Percentiles rank a stretch among this genome's conserved stretches.
Evolutionary conservation across 1,284 basidiomycete genomes (phyloP).

Genomic region (Microstroma glucosiphilum): DNA sequence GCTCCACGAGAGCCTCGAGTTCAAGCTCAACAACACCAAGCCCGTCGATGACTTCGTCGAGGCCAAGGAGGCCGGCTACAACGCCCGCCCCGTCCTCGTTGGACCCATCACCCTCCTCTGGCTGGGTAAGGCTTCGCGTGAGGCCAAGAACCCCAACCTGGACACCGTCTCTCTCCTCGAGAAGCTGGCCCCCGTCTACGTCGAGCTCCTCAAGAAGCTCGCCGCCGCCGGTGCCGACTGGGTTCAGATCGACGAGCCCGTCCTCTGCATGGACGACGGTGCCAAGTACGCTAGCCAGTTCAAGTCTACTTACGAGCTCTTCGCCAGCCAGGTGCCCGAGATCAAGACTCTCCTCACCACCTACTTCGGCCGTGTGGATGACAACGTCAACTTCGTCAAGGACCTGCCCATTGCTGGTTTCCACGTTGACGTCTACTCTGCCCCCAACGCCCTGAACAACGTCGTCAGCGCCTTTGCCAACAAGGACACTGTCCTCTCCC

Average conservation of each 20-base stretch:
- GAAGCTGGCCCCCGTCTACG: constrained; percentile 87
- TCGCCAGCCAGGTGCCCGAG: constrained; percentile 64
- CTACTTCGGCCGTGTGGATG: constrained; percentile 89
- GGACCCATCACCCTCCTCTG: constrained; percentile 93
- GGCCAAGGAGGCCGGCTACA: constrained; percentile 82
- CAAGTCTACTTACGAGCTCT: constrained; percentile 71
- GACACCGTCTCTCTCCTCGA: constrained; percentile 82
- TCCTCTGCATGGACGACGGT: constrained; percentile 86
- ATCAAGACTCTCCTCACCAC: constrained; percentile 91
- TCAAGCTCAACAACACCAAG: constrained; percentile 90
- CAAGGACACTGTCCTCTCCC: constrained; percentile 69
- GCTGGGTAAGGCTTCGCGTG: constrained; percentile 85
- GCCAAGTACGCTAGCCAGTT: constrained; percentile 74
- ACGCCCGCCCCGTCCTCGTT: constrained; percentile 89
- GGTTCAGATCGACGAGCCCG: constrained; percentile 96
- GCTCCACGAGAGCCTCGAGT: constrained; percentile 82
- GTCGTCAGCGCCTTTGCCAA: constrained; percentile 67
- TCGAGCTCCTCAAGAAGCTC: constrained; percentile 81
- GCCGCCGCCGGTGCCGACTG: constrained; percentile 86
- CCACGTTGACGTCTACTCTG: constrained; percentile 92
- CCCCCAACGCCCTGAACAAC: constrained; percentile 75
- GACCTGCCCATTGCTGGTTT: constrained; percentile 90
- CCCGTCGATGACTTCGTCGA: constrained; percentile 89
- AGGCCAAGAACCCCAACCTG: constrained; percentile 71
- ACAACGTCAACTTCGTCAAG: constrained; percentile 79